Percentiles rank a stretch among this genome's conserved stretches.
These are phyloP conservation scores for Tulasnella sp. DNA, from an alignment of 768 basidiomycete genomes.

Conservation along the genomic window DNA sequence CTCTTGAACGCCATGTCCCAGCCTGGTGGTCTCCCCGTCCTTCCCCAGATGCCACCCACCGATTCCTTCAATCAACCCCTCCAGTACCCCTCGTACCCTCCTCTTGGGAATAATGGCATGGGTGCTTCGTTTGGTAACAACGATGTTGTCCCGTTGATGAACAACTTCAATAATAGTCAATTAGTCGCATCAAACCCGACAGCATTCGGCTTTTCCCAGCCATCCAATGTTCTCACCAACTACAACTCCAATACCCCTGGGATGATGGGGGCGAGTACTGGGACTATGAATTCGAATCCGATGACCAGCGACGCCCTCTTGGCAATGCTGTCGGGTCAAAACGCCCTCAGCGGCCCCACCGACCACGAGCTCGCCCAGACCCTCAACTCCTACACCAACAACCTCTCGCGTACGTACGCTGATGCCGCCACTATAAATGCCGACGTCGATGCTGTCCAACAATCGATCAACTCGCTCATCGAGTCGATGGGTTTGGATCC, in stretches of 20 bases:
- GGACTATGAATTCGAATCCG: conserved; percentile 2
- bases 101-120: no score
- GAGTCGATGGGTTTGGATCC: conserved; percentile 58
- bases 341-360: conserved; percentile 20
- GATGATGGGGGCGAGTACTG: no score
- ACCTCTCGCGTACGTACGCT: conserved; percentile 46
- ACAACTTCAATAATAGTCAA: no score
- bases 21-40: background rate
- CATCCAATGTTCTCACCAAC: no score
- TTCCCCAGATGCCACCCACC: background rate
- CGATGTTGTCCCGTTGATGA: no score
- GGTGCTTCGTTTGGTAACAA: no score
- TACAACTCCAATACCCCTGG: no score
- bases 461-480: conserved; percentile 58
- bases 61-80: no score
- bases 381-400: conserved; percentile 28
- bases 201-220: no score
- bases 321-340: conserved; percentile 12
- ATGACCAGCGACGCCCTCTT: conserved; percentile 12
- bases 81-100: no score
- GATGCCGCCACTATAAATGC: conserved; percentile 51
- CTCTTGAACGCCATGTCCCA: conserved; percentile 22
- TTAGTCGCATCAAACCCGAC: no score
- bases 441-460: conserved; percentile 58
- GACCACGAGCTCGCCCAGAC: conserved; percentile 24